Percentiles rank a stretch among this genome's conserved stretches.
phyloP scores from a whole-genome alignment of 768 basidiomycete species.

The Daedaleopsis nitida region DNA sequence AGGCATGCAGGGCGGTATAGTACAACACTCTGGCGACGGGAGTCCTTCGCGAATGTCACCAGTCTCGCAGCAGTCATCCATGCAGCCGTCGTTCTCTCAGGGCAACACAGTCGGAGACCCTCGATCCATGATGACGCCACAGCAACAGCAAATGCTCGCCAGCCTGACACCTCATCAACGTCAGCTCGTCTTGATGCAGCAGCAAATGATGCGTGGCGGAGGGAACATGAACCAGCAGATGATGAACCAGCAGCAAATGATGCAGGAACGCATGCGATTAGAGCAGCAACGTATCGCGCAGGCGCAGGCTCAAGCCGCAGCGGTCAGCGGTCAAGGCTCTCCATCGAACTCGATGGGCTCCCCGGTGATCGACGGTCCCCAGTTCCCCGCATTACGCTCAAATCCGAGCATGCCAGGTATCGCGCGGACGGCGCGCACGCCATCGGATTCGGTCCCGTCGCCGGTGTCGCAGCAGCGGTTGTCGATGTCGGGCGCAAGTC shows the following conservation, averaged over 20 bases:
- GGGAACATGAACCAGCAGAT: constrained; percentile 27
- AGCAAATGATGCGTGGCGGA: constrained; percentile 28
- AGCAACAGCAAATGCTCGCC: constrained; percentile 26
- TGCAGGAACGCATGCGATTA: constrained; percentile 31
- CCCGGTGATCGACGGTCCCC: constrained; percentile 38
- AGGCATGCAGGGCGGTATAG: constrained; percentile 17
- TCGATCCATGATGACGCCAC: constrained; percentile 24
- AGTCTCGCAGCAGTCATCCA: constrained; percentile 24
- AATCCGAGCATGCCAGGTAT: constrained; percentile 71
- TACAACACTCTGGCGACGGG: constrained; percentile 20
- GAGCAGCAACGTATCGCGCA: constrained; percentile 38
- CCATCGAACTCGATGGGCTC: constrained; percentile 19
- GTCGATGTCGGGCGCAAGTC: constrained; percentile 50
- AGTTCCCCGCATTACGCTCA: constrained; percentile 55
- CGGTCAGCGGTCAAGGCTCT: background rate
- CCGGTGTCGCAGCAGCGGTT: constrained; percentile 42
- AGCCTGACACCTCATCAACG: constrained; percentile 42
- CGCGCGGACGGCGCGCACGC: constrained; percentile 72
- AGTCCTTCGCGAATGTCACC: constrained; percentile 28
- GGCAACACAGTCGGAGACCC: constrained; percentile 16
- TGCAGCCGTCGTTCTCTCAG: constrained; percentile 19
- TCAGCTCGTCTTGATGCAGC: constrained; percentile 45
- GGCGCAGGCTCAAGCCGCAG: constrained; percentile 12
- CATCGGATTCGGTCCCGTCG: constrained; percentile 60
- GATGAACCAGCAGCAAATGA: constrained; percentile 35